Base-by-base conservation (phyloP, 1,284 basidiomycete species). In the Stereum hirsutum region DNA sequence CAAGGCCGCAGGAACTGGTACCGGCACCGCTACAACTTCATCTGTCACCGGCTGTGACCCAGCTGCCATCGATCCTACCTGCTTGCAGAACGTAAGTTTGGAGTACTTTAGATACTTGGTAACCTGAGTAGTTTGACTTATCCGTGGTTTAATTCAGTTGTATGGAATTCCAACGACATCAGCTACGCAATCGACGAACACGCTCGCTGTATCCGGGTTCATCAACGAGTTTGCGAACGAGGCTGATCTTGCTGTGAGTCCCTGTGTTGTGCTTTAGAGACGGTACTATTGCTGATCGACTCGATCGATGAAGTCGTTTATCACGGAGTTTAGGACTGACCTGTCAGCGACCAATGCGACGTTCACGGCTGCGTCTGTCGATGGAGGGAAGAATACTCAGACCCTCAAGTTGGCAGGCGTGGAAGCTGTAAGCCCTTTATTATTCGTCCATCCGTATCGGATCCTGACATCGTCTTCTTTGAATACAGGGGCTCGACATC, bases 311-410 rank as follows among this genome's bases (percentile, higher is more conserved):
- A 33, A 50, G 49, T 28, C 35, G 1, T 58, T 58, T 47, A 46
- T 58, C 24, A 32, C 27, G 27, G 19, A 33, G 14, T 50, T 52
- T 17, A 44, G 57, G 11, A 42, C 50, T 1, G 57, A 59, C 39
- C 45, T 58, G 17, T 11, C 43, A 10, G 35, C 49, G 5, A 40
- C 44, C 17, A 55, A n/a, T n/a, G 19, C 52, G 25, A 44, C 52
- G 2, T 60, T 60, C 32, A 43, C 49, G 2, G 25, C 54, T 10
- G 43, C 55, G 42, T 52, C 50, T 14, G 17, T 58, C 8, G 59
- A 59, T 40, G 59, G 58, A 19, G 60, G 60, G 28, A 6, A 8
- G 8, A 57, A 60, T 44, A 24, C 52, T 5, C 58, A 60, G 48
- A 17, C 33, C 24, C 21, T 2, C 7, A 39, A n/a, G 6, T 26